Evolutionary conservation across 495 filamentous ascomycete genomes (phyloP), one percentile per base, ranked within the genome.

Genomic region (Lasiosphaeria miniovina): DNA sequence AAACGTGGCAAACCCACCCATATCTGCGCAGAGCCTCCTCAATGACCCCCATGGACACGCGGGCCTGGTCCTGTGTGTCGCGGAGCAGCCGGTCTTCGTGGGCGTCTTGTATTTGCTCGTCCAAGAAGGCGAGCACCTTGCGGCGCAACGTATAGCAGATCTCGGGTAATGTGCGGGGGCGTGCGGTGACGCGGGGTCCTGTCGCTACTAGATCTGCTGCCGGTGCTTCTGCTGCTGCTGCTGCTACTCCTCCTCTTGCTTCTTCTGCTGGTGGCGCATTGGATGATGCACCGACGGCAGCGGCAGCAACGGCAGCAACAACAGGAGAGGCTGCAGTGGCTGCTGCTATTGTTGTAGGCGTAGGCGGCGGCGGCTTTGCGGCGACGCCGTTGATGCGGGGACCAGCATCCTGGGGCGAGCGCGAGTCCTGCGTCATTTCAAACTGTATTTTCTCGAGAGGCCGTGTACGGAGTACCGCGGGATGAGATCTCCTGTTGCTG

Each of bases 11-110:
- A 33, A 73, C 76, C 48, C 71, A 92, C 82, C 81, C 80, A 69
- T 96, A 97, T 64, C 77, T 76, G 54, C 79, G 68, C 57, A 97
- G 74, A 3, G 91, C 90, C 58, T 88, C 80, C 51, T 82, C 76
- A 34, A 96, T 83, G 12, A 96, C 88, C 15, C 74, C 79, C 61
- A 96, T 77, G 2, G 90, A 84, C 14, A 81, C 77, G 49, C 84
- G 78, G 49, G 87, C 88, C 77, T 93, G 91, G 49, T 72, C 73
- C 71, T 97, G 92, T 24, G 89, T 86, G 15, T 75, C 75, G 64
- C 79, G 76, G 63, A 94, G 73, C 17, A 85, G 76, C 60, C 83
- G 72, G 34, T 77, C 80, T 14, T 80, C 75, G 51, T 17, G n/a
- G 0, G 49, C 11, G 4, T 32, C 24, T 83, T 74, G 58, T 12